A percentile compares a stretch with the other conserved stretches of the same genome.
Conservation (phyloP, 768 basidiomycete species). For the Mrakia hoshinonis region DNA sequence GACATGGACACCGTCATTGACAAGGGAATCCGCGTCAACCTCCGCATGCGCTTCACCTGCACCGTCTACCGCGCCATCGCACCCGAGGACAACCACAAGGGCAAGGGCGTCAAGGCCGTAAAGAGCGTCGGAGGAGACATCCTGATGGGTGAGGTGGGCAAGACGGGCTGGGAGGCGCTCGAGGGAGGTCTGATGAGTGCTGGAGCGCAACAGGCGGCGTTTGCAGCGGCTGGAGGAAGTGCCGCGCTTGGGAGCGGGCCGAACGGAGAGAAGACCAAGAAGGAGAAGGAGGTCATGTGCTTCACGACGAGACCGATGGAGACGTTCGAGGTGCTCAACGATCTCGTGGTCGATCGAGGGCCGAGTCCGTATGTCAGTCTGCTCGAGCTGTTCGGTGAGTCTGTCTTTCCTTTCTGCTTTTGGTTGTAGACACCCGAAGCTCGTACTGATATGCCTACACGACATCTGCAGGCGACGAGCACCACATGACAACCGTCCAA, state of each 20-base stretch:
- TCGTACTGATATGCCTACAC: too few relatives aligned
- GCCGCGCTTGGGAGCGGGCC: not conserved
- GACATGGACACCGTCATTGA: slow-evolving; percentile 85
- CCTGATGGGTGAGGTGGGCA: slow-evolving; percentile 84
- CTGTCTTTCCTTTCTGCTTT: not conserved
- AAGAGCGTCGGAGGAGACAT: slow-evolving; percentile 93
- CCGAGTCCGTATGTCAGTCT: slow-evolving; percentile 96
- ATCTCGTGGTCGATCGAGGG: slow-evolving; percentile 93
- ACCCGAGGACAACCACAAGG: slow-evolving; percentile 54
- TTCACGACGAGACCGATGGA: slow-evolving; percentile 85
- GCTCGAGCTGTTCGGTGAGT: slow-evolving; percentile 88
- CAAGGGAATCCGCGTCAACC: slow-evolving; percentile 87
- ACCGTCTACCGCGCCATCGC: slow-evolving; percentile 90
- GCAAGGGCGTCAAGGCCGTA: slow-evolving; percentile 59
- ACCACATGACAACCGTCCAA: slow-evolving; percentile 98
- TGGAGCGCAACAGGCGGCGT: not conserved
- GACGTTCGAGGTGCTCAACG: slow-evolving; percentile 93
- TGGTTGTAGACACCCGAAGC: too few relatives aligned
- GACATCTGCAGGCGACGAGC: slow-evolving; percentile 77
- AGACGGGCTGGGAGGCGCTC: slow-evolving; percentile 90
- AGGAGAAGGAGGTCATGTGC: slow-evolving; percentile 97
- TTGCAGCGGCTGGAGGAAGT: not conserved
- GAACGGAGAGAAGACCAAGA: slow-evolving; percentile 41
- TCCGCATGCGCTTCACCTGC: slow-evolving; percentile 98
- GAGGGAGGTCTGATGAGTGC: slow-evolving; percentile 48